Conservation (phyloP, 2,329 filamentous ascomycete species). For the Penicillium vulpinum region DNA sequence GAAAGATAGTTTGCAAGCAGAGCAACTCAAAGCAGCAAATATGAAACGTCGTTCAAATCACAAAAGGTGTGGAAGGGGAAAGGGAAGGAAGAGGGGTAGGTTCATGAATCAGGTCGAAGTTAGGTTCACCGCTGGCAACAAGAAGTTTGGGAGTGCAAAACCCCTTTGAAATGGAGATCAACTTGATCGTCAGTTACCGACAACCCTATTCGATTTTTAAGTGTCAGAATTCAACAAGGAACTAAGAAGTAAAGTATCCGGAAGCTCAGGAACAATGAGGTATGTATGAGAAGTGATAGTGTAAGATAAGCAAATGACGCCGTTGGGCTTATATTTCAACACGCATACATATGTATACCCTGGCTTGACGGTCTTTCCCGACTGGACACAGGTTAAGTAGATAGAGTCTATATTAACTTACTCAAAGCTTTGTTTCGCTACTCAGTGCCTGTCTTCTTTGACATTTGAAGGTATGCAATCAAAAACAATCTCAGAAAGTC, state of each 20-base stretch:
- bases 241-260: background rate
- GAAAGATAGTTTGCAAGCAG: background rate
- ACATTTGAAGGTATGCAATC: no score
- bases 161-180: background rate
- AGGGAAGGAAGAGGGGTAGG: conserved; percentile 27
- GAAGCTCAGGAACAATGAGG: conserved; percentile 10
- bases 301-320: conserved; percentile 6
- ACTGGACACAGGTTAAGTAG: background rate
- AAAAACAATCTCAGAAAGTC: background rate
- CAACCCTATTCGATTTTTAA: background rate
- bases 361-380: background rate
- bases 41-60: background rate
- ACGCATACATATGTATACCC: background rate
- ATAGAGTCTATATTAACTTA: background rate
- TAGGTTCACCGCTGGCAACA: conserved; percentile 15
- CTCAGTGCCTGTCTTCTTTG: background rate
- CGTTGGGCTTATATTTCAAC: background rate
- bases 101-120: conserved; percentile 26
- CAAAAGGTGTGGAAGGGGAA: conserved; percentile 5
- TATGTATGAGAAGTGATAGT: conserved; percentile 12
- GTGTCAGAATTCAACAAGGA: background rate
- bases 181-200: background rate
- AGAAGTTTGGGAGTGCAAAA: background rate
- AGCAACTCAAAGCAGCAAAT: background rate
- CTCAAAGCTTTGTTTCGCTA: no score